Conservation (phyloP, 768 basidiomycete species). For the Phylloporus arenicola region DNA sequence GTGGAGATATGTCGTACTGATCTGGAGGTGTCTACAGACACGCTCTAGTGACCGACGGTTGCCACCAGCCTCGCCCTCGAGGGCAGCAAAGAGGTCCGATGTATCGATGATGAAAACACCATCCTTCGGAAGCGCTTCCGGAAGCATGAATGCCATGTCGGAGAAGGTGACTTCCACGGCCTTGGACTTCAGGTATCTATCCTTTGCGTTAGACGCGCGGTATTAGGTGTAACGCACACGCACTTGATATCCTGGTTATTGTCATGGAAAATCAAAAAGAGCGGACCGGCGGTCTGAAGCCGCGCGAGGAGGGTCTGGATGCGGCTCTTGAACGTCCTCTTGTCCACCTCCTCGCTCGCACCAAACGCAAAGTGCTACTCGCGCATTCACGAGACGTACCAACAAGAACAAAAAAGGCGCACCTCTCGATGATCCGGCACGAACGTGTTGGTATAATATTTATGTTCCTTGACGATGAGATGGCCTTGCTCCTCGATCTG, state of each 20-base stretch:
- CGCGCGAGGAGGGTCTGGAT: constrained; percentile 43
- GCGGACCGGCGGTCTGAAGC: constrained; percentile 44
- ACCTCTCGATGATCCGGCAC: constrained; percentile 62
- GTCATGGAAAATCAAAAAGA: constrained; percentile 82
- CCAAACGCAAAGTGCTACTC: constrained; percentile 65
- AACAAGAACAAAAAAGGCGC: not conserved
- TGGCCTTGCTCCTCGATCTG: constrained; percentile 51
- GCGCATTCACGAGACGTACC: not conserved
- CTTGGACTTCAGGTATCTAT: constrained; percentile 50
- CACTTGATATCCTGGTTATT: constrained; percentile 72
- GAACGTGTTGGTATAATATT: constrained; percentile 54
- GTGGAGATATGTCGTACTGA: constrained; percentile 55
- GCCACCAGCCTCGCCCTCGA: constrained; percentile 54
- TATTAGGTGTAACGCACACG: not conserved
- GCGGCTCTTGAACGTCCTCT: constrained; percentile 44
- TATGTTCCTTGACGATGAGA: constrained; percentile 59
- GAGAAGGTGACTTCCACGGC: constrained; percentile 49
- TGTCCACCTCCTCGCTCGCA: constrained; percentile 48
- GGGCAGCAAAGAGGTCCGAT: constrained; percentile 64
- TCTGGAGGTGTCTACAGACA: constrained; percentile 57
- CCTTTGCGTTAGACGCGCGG: not conserved
- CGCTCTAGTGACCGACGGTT: constrained; percentile 55
- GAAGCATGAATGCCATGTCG: constrained; percentile 49
- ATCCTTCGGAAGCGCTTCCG: constrained; percentile 45
- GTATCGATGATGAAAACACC: constrained; percentile 71